Evolutionary conservation across 2,329 filamentous ascomycete genomes (phyloP).

Genomic region (Paraconiothyrium sp.): DNA sequence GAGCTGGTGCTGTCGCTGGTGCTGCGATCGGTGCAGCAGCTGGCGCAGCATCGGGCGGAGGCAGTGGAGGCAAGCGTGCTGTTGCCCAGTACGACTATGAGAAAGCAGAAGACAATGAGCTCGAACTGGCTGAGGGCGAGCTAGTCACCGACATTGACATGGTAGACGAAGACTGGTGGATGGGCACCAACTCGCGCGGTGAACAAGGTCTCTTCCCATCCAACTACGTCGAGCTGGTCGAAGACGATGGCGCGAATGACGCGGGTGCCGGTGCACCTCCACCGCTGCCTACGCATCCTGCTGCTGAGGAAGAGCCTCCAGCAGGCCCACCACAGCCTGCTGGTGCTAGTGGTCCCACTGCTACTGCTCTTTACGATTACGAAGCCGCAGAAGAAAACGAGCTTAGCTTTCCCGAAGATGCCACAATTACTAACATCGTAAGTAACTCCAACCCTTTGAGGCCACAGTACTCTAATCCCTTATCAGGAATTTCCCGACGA

Average conservation of each 20-base stretch:
- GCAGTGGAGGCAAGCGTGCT: slow-evolving; percentile 70
- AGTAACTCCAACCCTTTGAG: slow-evolving; percentile 47
- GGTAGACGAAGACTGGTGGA: slow-evolving; percentile 99
- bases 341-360: slow-evolving; percentile 68
- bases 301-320: slow-evolving; percentile 45
- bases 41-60: slow-evolving; percentile 49
- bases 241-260: slow-evolving; percentile 66
- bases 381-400: slow-evolving; percentile 95
- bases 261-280: slow-evolving; percentile 45
- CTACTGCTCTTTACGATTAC: slow-evolving; percentile 92
- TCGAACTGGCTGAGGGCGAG: slow-evolving; percentile 89
- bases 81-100: slow-evolving; percentile 94
- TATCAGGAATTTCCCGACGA: slow-evolving; percentile 91
- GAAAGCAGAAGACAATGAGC: slow-evolving; percentile 96
- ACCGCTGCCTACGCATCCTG: slow-evolving; percentile 53
- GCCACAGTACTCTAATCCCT: slow-evolving; percentile 37
- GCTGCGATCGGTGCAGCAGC: slow-evolving; percentile 52
- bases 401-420: slow-evolving; percentile 87
- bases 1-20: slow-evolving; percentile 53
- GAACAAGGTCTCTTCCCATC: slow-evolving; percentile 93
- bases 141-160: slow-evolving; percentile 92
- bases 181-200: slow-evolving; percentile 86
- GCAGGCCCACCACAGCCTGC: slow-evolving; percentile 44
- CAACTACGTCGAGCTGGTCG: slow-evolving; percentile 92
- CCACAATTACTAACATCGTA: slow-evolving; percentile 80